Base-by-base conservation (phyloP, 2,329 filamentous ascomycete species). In the Endocalyx cinctus region DNA sequence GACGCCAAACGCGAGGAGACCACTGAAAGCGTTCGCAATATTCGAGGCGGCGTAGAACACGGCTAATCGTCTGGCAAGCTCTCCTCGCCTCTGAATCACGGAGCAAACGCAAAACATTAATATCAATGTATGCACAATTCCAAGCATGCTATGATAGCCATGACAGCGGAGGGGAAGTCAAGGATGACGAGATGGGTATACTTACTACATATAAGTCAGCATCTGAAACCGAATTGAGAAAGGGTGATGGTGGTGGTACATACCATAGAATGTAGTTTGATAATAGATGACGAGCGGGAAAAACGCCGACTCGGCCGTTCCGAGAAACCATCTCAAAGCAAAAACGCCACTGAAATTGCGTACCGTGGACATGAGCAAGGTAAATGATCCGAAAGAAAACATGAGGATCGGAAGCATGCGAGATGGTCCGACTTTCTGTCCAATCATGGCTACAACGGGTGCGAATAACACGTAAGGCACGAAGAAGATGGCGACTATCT, bases 1-100 rank as follows among this genome's bases (percentile, higher is more conserved):
- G 13, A 70, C 62, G 25, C 62, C 69, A 41, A 66, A 72, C 1
- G 69, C 59, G 5, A 70, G 57, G 6, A 70, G 58, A 11, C 66
- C 67, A 27, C 63, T 65, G 39, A 70, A 70, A n/a, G 66, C 66
- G 31, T 76, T 79, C 15, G 84, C 84, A 38, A 89, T 83, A 49
- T 82, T 84, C 16, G 74, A 79, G 0, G 83, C 83, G 0, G 83
- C 84, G 47, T 88, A 89, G 62, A 87, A 87, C 38, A 87, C 63
- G 22, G 82, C 82, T 2, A 87, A 65, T 4, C 83, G 74, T 7
- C 82, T 68, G 5, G 82, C 82, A 4, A 87, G 70, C 53, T 87
- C 83, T 19, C 76, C 77, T 34, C 83, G 72, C 12, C 80, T n/a
- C n/a, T n/a, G n/a, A n/a, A n/a, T n/a, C n/a, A n/a, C n/a, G n/a